Percentiles rank a stretch among this genome's conserved stretches.
Conservation (phyloP, 2,329 filamentous ascomycete species). For the Leptographium galeiforme region DNA sequence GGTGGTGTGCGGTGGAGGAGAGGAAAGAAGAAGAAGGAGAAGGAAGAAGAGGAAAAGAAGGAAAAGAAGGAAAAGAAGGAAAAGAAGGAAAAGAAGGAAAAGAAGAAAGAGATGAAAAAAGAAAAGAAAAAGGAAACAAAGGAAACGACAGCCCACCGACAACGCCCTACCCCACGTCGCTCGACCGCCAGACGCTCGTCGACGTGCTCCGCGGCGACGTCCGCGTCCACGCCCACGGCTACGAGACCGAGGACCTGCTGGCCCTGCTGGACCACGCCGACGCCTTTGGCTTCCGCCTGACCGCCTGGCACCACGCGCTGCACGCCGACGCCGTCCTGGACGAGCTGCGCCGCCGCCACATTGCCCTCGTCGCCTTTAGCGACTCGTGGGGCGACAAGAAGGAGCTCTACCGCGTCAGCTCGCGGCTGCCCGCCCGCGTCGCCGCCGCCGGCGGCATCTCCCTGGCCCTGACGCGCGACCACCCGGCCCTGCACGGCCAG, state of each 20-base stretch:
- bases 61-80: neutral
- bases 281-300: slow-evolving; percentile 27
- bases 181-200: slow-evolving; percentile 26
- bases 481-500: slow-evolving; percentile 3
- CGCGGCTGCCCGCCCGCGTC: slow-evolving; percentile 24
- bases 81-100: too few species aligned
- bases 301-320: slow-evolving; percentile 27
- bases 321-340: slow-evolving; percentile 26
- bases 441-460: slow-evolving; percentile 25
- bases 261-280: slow-evolving; percentile 27
- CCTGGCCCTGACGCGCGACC: slow-evolving; percentile 16
- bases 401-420: slow-evolving; percentile 26
- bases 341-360: slow-evolving; percentile 23
- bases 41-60: too few species aligned
- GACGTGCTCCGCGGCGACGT: slow-evolving; percentile 26
- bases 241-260: slow-evolving; percentile 28
- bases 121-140: too few species aligned
- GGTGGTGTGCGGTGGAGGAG: slow-evolving; percentile 6
- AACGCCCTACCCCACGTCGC: slow-evolving; percentile 16
- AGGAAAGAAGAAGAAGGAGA: too few species aligned
- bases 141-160: neutral
- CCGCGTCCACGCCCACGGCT: slow-evolving; percentile 30
- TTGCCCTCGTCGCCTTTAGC: slow-evolving; percentile 29
- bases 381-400: slow-evolving; percentile 27
- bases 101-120: neutral